Evolutionary conservation across 2,329 filamentous ascomycete genomes (phyloP).

Genomic region (Arthrobotrys entomopaga): DNA sequence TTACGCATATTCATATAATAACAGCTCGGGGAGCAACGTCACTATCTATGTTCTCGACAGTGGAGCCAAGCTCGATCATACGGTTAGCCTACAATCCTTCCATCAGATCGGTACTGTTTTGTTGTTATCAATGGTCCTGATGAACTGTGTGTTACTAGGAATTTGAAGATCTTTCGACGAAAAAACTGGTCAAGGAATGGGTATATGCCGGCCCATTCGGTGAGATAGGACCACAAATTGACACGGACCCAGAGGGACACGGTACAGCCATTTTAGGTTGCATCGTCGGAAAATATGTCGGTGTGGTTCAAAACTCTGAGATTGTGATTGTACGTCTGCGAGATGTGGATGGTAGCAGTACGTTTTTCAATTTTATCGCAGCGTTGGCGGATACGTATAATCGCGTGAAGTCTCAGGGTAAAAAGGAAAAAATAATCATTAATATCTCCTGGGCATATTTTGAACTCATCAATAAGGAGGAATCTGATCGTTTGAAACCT

Average conservation of each 20-base stretch:
- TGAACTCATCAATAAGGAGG: too few relatives aligned
- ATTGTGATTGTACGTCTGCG: constrained; percentile 31
- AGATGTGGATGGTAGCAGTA: constrained; percentile 22
- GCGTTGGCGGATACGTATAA: constrained; percentile 10
- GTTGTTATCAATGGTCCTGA: too few relatives aligned
- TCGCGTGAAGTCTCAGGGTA: not conserved
- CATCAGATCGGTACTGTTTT: too few relatives aligned
- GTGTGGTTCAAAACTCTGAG: constrained; percentile 31
- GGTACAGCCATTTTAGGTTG: constrained; percentile 26
- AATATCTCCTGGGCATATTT: constrained; percentile 20
- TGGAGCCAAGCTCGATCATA: constrained; percentile 25
- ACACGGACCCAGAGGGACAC: constrained; percentile 9
- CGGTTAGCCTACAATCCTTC: not conserved
- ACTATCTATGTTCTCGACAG: constrained; percentile 38
- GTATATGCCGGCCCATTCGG: constrained; percentile 32
- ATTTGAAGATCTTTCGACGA: constrained; percentile 17
- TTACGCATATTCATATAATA: constrained; percentile 11
- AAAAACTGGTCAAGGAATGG: constrained; percentile 26
- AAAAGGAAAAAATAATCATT: constrained; percentile 5
- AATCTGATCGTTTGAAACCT: too few relatives aligned
- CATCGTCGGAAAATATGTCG: constrained; percentile 18
- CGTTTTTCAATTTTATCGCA: constrained; percentile 16
- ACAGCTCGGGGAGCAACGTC: constrained; percentile 5
- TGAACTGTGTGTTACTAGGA: constrained; percentile 10
- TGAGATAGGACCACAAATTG: constrained; percentile 15